Evolutionary conservation across 2,329 filamentous ascomycete genomes (phyloP).

Genomic region (Colletotrichum chrysophilum): DNA sequence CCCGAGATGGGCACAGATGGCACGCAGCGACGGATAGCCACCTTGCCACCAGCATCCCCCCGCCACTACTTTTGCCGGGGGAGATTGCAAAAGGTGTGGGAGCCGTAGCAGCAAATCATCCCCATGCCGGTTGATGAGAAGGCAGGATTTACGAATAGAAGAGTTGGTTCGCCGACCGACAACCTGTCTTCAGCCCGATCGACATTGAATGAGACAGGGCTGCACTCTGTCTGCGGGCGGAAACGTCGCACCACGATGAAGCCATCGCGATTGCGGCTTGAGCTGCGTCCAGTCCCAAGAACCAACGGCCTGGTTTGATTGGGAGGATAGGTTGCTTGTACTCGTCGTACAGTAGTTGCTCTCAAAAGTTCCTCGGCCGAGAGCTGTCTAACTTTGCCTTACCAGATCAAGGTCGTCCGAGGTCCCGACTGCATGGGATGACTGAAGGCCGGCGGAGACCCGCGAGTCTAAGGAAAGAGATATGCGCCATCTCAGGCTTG

Average conservation of each 20-base stretch:
- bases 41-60: constrained; percentile 2
- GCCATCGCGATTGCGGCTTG: background rate
- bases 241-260: constrained; percentile 2
- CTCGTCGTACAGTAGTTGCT: background rate
- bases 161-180: background rate
- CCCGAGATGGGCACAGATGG: background rate
- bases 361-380: background rate
- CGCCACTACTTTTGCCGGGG: background rate
- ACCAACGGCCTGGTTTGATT: background rate
- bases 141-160: background rate
- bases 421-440: background rate
- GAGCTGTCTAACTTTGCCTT: background rate
- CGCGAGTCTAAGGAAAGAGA: background rate
- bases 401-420: background rate
- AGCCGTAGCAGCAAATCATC: background rate
- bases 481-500: background rate
- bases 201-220: background rate
- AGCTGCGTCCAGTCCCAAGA: background rate
- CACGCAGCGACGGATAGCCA: background rate
- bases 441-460: background rate
- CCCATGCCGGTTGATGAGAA: background rate
- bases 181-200: background rate
- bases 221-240: background rate
- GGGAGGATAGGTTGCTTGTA: background rate
- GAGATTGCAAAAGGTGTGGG: background rate